Base-by-base conservation (phyloP, 371 early-diverging fungal genomes). In the Pancytospora epiphaga region DNA sequence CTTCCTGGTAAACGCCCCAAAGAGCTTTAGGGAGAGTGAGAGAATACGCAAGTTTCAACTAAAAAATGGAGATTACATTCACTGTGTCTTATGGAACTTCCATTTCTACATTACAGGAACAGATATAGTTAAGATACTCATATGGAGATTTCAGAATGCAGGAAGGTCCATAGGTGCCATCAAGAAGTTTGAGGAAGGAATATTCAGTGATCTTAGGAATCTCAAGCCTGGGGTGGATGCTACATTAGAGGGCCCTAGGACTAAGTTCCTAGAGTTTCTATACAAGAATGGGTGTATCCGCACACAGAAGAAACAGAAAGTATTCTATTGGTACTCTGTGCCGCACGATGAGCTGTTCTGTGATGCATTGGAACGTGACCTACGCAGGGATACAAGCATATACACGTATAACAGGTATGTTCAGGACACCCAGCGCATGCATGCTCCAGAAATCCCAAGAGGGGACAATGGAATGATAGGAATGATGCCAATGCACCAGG, bases 171-270 rank as follows among this genome's bases (percentile, higher is more conserved):
- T 96, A 29, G 82, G 81, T 43, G 89, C 89, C 73, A 82, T 89
- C 67, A 95, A 95, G 78, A 98, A 98, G 84, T 96, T 98, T 81
- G 97, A 96, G 79, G 98, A 96, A 80, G 98, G 97, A 57, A 88
- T 98, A 18, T 98, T 98, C 79, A 82, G 82, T 54, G 98, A 98
- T 77, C 84, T 98, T 71, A 84, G 98, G 54, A 92, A 92, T 75
- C 84, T 98, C 50, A 96, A 96, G 84, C 94, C 95, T 9, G 95
- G 95, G 22, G 86, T 88, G 22, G 94, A 94, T 81, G 94, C 95
- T 36, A 86, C 89, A 1, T 85, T 97, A 34, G 97, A 97, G 82
- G 90, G 90, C 69, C 93, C 95, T 18, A 86, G 95, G 57, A 90
- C 90, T 9, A 91, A 90, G 69, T 90, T 96, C 75, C 83, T 98